Evolutionary conservation across 495 filamentous ascomycete species (phyloP).

Genomic region (Penicillium canescens): DNA sequence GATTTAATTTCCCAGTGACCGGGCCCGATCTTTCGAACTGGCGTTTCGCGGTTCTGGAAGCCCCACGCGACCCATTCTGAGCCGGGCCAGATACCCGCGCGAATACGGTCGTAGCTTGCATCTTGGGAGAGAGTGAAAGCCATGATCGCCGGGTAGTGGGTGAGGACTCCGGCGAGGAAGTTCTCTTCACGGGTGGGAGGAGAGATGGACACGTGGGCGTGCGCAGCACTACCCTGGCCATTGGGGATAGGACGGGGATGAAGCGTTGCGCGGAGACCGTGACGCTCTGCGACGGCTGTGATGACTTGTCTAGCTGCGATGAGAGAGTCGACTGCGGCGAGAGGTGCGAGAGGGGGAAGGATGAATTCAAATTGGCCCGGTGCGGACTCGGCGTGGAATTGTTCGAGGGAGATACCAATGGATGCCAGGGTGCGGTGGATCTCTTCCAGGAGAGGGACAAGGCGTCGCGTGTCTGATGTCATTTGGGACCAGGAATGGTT

Average conservation of each 20-base stretch:
- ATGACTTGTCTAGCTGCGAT: slow-evolving; percentile 73
- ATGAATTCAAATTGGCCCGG: slow-evolving; percentile 83
- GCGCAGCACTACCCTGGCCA: slow-evolving; percentile 40
- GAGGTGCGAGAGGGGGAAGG: slow-evolving; percentile 61
- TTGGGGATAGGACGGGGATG: slow-evolving; percentile 67
- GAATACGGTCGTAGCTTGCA: slow-evolving; percentile 43
- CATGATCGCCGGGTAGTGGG: slow-evolving; percentile 31
- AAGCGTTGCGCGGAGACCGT: slow-evolving; percentile 68
- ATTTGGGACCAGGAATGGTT: slow-evolving; percentile 55
- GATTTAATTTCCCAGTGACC: slow-evolving; percentile 46
- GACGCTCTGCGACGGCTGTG: slow-evolving; percentile 36
- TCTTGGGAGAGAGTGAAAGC: slow-evolving; percentile 41
- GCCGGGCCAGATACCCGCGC: slow-evolving; percentile 56
- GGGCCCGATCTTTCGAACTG: slow-evolving; percentile 38
- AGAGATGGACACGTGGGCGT: slow-evolving; percentile 44
- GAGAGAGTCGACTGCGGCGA: slow-evolving; percentile 71
- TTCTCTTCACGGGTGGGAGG: slow-evolving; percentile 25
- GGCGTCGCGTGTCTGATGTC: slow-evolving; percentile 34
- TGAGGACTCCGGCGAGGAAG: slow-evolving; percentile 41
- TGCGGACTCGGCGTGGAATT: slow-evolving; percentile 77
- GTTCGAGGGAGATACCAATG: slow-evolving; percentile 66
- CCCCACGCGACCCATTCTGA: slow-evolving; percentile 48
- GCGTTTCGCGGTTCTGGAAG: slow-evolving; percentile 45
- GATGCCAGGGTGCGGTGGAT: slow-evolving; percentile 56
- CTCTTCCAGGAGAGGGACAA: slow-evolving; percentile 61